Conservation (phyloP, 352 stramenopile genomes). For the Phytophthora hibernalis region DNA sequence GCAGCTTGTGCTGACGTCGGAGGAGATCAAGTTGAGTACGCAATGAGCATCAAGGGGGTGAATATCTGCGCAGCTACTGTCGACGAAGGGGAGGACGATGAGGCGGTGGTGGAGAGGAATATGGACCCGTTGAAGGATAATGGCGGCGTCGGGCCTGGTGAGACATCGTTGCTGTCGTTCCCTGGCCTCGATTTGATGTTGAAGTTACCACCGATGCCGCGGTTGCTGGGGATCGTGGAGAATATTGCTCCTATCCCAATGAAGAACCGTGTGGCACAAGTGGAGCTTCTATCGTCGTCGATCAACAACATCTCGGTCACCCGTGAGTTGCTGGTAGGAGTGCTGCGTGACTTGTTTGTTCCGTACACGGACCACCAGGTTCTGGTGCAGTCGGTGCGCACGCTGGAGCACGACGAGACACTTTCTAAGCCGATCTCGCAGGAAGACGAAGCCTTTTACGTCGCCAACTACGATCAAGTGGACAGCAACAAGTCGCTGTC, state of each 20-base stretch:
- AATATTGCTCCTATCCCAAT: slow-evolving; percentile 60
- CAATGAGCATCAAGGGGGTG: slow-evolving; percentile 56
- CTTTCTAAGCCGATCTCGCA: slow-evolving; percentile 42
- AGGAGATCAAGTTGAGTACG: slow-evolving; percentile 61
- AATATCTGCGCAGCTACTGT: slow-evolving; percentile 51
- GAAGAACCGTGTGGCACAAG: slow-evolving; percentile 43
- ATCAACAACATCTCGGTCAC: slow-evolving; percentile 53
- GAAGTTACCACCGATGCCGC: slow-evolving; percentile 61
- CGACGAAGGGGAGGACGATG: slow-evolving; percentile 21
- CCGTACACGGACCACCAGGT: slow-evolving; percentile 63
- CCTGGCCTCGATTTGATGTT: slow-evolving; percentile 53
- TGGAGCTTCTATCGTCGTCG: slow-evolving; percentile 49
- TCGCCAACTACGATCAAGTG: slow-evolving; percentile 55
- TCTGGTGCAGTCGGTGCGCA: slow-evolving; percentile 57
- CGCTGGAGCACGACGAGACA: slow-evolving; percentile 52
- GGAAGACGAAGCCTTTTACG: slow-evolving; percentile 65
- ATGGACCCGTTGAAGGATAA: slow-evolving; percentile 36
- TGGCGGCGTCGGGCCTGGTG: slow-evolving; percentile 23
- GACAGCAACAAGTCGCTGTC: slow-evolving; percentile 54
- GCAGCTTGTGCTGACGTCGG: slow-evolving; percentile 56
- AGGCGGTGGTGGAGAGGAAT: slow-evolving; percentile 29
- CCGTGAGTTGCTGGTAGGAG: slow-evolving; percentile 50
- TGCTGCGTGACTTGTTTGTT: slow-evolving; percentile 63
- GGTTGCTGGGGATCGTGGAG: slow-evolving; percentile 65
- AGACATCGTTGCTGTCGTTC: slow-evolving; percentile 48